Percentiles rank a stretch among this genome's conserved stretches.
Conservation (phyloP, 768 basidiomycete genomes). For the Tulasnella sp. region DNA sequence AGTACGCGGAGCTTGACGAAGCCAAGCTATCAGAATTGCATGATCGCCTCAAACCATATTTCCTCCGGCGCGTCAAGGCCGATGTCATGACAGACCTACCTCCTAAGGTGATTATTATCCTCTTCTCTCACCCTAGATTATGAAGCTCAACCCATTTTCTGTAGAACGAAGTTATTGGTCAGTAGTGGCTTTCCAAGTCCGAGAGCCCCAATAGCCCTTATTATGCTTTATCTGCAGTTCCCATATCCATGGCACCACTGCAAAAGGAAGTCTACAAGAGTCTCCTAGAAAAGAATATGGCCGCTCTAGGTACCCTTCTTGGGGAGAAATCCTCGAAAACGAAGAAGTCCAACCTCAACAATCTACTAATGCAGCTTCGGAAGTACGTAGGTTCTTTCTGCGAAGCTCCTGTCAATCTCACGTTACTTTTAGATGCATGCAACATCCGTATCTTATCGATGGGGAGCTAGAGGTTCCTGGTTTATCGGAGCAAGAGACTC, state of each 20-base stretch:
- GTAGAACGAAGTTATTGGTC: slow-evolving; percentile 69
- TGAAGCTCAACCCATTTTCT: background rate
- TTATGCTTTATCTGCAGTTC: slow-evolving; percentile 36
- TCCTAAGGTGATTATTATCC: slow-evolving; percentile 50
- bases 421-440: slow-evolving; percentile 49
- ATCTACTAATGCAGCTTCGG: slow-evolving; percentile 77
- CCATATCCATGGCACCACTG: slow-evolving; percentile 73
- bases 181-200: background rate
- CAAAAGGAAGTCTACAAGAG: slow-evolving; percentile 84
- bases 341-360: slow-evolving; percentile 53
- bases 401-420: background rate
- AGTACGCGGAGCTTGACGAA: slow-evolving; percentile 68
- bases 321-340: background rate
- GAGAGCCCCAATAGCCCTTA: background rate
- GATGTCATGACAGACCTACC: slow-evolving; percentile 80
- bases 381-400: slow-evolving; percentile 42
- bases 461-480: slow-evolving; percentile 66
- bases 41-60: slow-evolving; percentile 65
- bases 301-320: slow-evolving; percentile 49
- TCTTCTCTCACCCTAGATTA: background rate
- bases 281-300: slow-evolving; percentile 69
- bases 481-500: slow-evolving; percentile 45
- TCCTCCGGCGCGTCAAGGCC: slow-evolving; percentile 85
- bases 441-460: slow-evolving; percentile 83
- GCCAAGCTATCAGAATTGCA: slow-evolving; percentile 75